phyloP scores from a whole-genome alignment of 139 green algal genomes.

The Volvox africanus region DNA sequence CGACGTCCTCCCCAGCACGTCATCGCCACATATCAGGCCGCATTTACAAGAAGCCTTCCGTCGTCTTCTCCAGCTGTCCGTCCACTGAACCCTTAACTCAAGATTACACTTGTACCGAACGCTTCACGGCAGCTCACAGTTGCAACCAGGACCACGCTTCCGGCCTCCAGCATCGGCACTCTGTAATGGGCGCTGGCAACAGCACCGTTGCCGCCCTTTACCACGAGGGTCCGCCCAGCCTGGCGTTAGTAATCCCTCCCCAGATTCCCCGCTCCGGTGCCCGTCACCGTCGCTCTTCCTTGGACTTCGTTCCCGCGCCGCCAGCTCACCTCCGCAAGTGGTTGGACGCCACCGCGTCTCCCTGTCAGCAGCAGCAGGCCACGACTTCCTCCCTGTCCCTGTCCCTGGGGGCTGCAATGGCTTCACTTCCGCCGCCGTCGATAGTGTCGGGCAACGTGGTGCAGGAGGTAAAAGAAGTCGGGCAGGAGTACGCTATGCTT shows the following conservation, averaged over 20 bases:
- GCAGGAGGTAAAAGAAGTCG: no score
- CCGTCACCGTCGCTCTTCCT: constrained; percentile 1
- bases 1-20: not conserved
- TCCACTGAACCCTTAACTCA: not conserved
- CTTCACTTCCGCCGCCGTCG: no score
- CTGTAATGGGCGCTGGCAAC: no score
- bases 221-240: not conserved
- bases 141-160: not conserved
- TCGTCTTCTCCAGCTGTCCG: not conserved
- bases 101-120: not conserved
- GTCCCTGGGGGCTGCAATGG: no score
- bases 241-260: not conserved
- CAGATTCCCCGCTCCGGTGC: not conserved
- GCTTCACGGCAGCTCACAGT: not conserved
- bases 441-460: no score
- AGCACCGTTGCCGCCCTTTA: not conserved
- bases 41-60: not conserved
- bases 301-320: not conserved
- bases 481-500: no score
- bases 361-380: not conserved
- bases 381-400: no score
- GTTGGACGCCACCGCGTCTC: not conserved
- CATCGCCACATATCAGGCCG: not conserved
- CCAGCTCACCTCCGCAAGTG: not conserved
- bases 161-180: no score